phyloP scores from a whole-genome alignment of 495 filamentous ascomycete species.

The Tetracladium marchalianum region DNA sequence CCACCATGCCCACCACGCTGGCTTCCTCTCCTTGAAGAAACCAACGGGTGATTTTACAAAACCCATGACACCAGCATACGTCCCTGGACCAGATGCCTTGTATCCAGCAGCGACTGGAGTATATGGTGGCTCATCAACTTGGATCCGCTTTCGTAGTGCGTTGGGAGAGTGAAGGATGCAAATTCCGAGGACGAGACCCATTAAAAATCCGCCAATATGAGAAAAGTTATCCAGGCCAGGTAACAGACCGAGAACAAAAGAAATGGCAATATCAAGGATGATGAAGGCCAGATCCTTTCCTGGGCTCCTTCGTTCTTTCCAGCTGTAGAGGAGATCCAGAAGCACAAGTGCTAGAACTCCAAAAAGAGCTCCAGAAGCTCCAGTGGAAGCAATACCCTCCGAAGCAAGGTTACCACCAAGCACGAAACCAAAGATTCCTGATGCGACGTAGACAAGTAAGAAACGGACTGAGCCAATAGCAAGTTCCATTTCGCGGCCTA shows the following conservation, averaged over 20 bases:
- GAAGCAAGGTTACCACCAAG: conserved; percentile 89
- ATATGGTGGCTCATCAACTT: conserved; percentile 55
- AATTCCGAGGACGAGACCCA: conserved; percentile 80
- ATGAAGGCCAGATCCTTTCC: conserved; percentile 77
- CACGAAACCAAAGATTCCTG: conserved; percentile 94
- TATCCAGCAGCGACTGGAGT: conserved; percentile 43
- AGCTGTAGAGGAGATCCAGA: conserved; percentile 87
- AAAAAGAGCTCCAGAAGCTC: conserved; percentile 83
- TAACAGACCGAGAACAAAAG: conserved; percentile 85
- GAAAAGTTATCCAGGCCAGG: conserved; percentile 95
- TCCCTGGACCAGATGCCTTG: conserved; percentile 22
- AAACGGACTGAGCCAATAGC: conserved; percentile 80
- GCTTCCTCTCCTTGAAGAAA: conserved; percentile 88
- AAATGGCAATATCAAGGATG: conserved; percentile 71
- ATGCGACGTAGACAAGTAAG: conserved; percentile 75
- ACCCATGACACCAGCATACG: conserved; percentile 34
- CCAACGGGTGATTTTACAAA: conserved; percentile 61
- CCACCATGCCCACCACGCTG: conserved; percentile 98
- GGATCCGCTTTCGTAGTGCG: conserved; percentile 64
- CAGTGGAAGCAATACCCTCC: conserved; percentile 67
- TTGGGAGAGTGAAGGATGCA: conserved; percentile 82
- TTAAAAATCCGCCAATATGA: conserved; percentile 91
- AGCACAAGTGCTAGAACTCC: conserved; percentile 81
- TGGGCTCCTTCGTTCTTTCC: conserved; percentile 64
- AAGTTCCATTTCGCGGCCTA: conserved; percentile 84